Evolutionary conservation across 2,329 filamentous ascomycete genomes (phyloP), one percentile per base, ranked within the genome.

Genomic region (Parastagonospora nodorum): DNA sequence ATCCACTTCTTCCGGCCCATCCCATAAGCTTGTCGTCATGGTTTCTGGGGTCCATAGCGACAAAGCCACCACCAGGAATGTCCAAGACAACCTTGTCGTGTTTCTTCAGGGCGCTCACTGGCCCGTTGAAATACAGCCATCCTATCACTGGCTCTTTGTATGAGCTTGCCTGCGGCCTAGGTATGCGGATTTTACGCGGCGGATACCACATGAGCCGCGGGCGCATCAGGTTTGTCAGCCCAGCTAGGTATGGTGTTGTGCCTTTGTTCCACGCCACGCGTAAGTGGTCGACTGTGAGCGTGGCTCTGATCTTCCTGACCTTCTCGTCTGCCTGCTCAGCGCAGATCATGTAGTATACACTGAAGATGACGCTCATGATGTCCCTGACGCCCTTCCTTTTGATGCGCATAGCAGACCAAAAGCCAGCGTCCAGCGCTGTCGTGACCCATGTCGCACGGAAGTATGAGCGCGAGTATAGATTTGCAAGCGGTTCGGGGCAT

Each of bases 331-430:
- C 94, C 67, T 91, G 88, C 74, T 97, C 93, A 0, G 94, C 92
- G 11, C 92, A 91, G 46, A 97, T 83, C 57, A 99, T 80, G 72
- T 99, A 99, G 75, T 96, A 99, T 9, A 88, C 70, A 0, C 90
- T 90, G 74, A 97, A 97, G 40, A 90, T 78, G 15, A 97, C 80
- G 68, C 90, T 92, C 8, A 89, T 84, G 11, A 96, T 69, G 70
- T 97, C 92, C 33, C 92, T 83, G 36, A 96, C 62, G 85, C 89
- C 92, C 64, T 89, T 92, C 41, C 80, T 80, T 49, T 84, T 84
- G 57, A 99, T 92, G 65, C 86, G 88, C 94, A 99, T 99, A 30
- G 94, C 94, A 0, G 92, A 96, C 94, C 94, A 99, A 74, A 97
- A 99, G 1, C 94, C 94, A 5, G 94, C 94, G 66, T 99, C 94